Percentiles rank a stretch among this genome's conserved stretches.
These are phyloP conservation scores for Pythium phragmitis DNA, from an alignment of 352 stramenopile genomes.

Conservation along the genomic window DNA sequence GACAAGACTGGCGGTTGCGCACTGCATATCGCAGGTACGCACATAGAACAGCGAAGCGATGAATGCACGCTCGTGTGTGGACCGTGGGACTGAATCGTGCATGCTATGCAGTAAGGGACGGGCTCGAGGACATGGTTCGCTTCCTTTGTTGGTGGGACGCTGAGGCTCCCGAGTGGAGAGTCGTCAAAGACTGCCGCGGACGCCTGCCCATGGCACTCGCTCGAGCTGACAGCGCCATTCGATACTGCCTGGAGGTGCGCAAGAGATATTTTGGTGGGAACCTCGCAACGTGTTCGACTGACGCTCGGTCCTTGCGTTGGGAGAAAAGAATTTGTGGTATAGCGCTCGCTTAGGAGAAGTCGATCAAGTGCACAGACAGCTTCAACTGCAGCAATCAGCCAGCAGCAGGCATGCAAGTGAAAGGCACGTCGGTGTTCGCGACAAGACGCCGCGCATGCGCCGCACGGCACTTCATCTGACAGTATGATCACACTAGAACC, in stretches of 20 bases:
- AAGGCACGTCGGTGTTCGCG: constrained; percentile 8
- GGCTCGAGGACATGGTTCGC: constrained; percentile 28
- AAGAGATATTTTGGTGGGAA: background rate
- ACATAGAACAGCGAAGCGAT: background rate
- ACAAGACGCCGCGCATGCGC: constrained; percentile 32
- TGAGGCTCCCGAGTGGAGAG: constrained; percentile 31
- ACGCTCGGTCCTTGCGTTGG: background rate
- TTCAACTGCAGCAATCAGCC: background rate
- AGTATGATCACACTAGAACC: constrained; percentile 26
- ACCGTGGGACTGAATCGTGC: background rate
- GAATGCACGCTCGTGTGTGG: background rate
- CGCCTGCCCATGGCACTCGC: constrained; percentile 39
- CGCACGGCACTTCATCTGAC: constrained; percentile 51
- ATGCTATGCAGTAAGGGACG: constrained; percentile 18
- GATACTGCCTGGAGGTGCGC: constrained; percentile 34
- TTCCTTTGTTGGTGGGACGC: constrained; percentile 59
- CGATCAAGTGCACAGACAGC: constrained; percentile 2
- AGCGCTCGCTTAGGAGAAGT: background rate
- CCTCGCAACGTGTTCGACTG: background rate
- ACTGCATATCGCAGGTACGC: constrained; percentile 52
- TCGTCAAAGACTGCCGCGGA: constrained; percentile 34
- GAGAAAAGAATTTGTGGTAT: constrained; percentile 25
- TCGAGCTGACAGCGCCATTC: constrained; percentile 26
- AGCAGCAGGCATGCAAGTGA: background rate
- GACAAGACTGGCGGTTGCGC: constrained; percentile 38